These are phyloP conservation scores for Crotalaria pallida DNA, from an alignment of 306 rosid genomes.

Conservation along the genomic window DNA sequence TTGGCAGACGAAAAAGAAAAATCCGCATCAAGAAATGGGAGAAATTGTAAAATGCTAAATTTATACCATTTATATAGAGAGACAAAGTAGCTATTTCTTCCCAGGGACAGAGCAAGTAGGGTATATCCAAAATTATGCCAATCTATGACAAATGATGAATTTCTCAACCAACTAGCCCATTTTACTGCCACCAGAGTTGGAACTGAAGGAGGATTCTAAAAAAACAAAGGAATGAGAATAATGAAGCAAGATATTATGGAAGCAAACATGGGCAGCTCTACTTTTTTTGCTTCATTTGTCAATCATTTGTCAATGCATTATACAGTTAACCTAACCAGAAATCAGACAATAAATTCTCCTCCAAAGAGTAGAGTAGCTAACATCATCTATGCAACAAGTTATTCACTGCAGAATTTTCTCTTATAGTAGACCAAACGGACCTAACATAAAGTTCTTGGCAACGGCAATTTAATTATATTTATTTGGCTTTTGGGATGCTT, in stretches of 20 bases:
- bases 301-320: background rate
- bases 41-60: constrained; percentile 21
- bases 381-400: constrained; percentile 15
- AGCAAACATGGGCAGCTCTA: background rate
- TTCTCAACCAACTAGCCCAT: constrained; percentile 85
- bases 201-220: constrained; percentile 98
- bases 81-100: constrained; percentile 84
- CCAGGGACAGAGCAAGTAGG: constrained; percentile 70
- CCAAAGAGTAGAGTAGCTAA: background rate
- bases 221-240: constrained; percentile 22
- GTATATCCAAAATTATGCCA: constrained; percentile 99
- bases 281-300: background rate
- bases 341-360: background rate
- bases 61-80: constrained; percentile 71
- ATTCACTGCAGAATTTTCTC: constrained; percentile 2
- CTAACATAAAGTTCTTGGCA: background rate
- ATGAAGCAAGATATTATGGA: background rate
- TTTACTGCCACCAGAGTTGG: constrained; percentile 88
- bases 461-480: background rate
- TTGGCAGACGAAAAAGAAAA: constrained; percentile 10
- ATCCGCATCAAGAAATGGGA: background rate
- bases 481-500: background rate
- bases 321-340: background rate
- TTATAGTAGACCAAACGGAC: background rate
- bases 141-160: constrained; percentile 75